Percentiles rank a stretch among this genome's conserved stretches.
Evolutionary conservation across 2,329 filamentous ascomycete genomes (phyloP).

Genomic region (Emergomyces orientalis): DNA sequence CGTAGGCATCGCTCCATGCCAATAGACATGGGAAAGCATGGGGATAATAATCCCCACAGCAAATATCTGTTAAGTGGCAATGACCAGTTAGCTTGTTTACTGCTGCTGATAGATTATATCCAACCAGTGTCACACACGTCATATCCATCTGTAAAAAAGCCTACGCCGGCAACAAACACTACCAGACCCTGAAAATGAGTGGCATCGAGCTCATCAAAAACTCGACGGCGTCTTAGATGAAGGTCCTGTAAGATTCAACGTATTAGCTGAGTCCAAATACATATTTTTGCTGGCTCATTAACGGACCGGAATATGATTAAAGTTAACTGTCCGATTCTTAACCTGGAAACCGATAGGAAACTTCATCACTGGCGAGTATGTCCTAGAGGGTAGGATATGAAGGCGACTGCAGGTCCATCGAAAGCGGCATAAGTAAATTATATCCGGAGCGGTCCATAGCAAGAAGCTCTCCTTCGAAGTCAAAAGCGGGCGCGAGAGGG

Average conservation of each 20-base stretch:
- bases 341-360: slow-evolving; percentile 13
- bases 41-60: slow-evolving; percentile 62
- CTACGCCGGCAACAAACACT: slow-evolving; percentile 9
- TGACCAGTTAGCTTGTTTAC: background rate
- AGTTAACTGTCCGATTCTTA: slow-evolving; percentile 16
- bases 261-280: background rate
- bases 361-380: slow-evolving; percentile 6
- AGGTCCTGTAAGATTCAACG: slow-evolving; percentile 10
- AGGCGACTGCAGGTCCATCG: background rate
- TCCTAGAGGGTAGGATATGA: background rate
- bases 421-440: background rate
- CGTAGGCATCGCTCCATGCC: slow-evolving; percentile 53
- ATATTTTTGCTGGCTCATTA: background rate
- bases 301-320: slow-evolving; percentile 16
- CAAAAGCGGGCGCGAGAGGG: background rate
- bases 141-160: slow-evolving; percentile 38
- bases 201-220: slow-evolving; percentile 16
- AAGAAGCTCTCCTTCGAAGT: background rate
- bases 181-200: slow-evolving; percentile 15
- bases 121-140: slow-evolving; percentile 33
- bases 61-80: slow-evolving; percentile 47
- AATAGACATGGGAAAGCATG: slow-evolving; percentile 75
- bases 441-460: background rate
- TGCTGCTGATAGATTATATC: background rate
- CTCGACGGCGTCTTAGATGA: slow-evolving; percentile 12